A percentile compares a stretch with the other conserved stretches of the same genome.
phyloP scores from a whole-genome alignment of 257 asterid genomes.

The Mentha longifolia region DNA sequence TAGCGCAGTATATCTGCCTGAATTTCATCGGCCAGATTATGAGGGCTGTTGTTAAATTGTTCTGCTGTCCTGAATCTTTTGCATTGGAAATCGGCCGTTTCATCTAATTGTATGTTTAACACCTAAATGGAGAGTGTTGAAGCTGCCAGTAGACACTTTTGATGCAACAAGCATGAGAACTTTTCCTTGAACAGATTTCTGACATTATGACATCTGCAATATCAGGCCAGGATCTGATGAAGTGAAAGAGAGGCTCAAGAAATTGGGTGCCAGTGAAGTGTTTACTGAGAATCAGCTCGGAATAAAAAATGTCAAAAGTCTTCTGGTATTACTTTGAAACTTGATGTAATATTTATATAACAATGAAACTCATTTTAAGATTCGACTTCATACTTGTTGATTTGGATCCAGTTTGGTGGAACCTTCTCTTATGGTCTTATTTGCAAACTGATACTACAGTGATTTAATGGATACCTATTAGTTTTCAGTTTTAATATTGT shows the following conservation, averaged over 20 bases:
- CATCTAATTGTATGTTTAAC: slow-evolving; percentile 6
- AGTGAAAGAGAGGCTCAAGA: slow-evolving; percentile 74
- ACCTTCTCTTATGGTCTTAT: background rate
- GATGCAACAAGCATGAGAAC: slow-evolving; percentile 6
- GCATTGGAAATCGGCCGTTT: background rate
- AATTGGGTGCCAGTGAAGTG: slow-evolving; percentile 88
- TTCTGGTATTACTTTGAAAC: slow-evolving; percentile 63
- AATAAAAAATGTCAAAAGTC: slow-evolving; percentile 72
- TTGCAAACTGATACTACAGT: slow-evolving; percentile 24
- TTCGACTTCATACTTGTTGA: background rate
- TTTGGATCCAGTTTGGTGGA: background rate
- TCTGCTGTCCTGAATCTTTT: slow-evolving; percentile 14
- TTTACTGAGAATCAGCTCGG: slow-evolving; percentile 84
- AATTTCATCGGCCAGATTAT: slow-evolving; percentile 12
- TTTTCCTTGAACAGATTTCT: slow-evolving; percentile 25
- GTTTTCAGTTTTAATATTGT: slow-evolving; percentile 8
- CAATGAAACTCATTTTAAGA: background rate
- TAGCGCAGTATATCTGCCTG: slow-evolving; percentile 19
- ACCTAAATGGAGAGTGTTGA: slow-evolving; percentile 2
- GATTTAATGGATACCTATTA: background rate
- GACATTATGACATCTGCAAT: slow-evolving; percentile 29
- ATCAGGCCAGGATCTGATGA: slow-evolving; percentile 89
- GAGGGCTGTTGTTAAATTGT: background rate
- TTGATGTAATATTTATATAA: background rate
- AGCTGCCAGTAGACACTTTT: slow-evolving; percentile 17